phyloP scores from a whole-genome alignment of 805 yeast species.

The Zygoascus flipseniorum region DNA sequence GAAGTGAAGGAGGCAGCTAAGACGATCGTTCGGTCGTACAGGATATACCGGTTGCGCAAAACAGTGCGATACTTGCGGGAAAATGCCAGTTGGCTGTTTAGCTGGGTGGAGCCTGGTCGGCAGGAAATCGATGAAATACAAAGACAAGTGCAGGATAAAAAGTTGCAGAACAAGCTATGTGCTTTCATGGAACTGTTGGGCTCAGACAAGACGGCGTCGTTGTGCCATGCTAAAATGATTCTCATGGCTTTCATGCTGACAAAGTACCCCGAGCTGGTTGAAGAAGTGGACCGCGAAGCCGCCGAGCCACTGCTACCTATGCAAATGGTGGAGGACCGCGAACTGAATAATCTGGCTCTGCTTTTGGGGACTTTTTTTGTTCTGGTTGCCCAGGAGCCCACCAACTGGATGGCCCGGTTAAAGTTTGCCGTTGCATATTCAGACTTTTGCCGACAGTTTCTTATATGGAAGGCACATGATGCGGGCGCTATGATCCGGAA shows the following conservation, averaged over 20 bases:
- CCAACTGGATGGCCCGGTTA: slow-evolving; percentile 11
- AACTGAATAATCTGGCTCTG: slow-evolving; percentile 8
- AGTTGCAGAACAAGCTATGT: slow-evolving; percentile 5
- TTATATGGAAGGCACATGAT: slow-evolving; percentile 14
- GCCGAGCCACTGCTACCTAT: slow-evolving; percentile 16
- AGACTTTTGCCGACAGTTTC: slow-evolving; percentile 10
- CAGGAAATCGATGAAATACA: slow-evolving; percentile 7
- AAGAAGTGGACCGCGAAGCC: background rate
- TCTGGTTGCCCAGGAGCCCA: slow-evolving; percentile 12
- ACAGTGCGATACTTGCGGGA: slow-evolving; percentile 3
- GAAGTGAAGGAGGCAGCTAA: background rate
- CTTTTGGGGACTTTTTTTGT: slow-evolving; percentile 11
- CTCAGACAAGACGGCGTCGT: slow-evolving; percentile 10
- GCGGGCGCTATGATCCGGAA: slow-evolving; percentile 7
- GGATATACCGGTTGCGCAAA: slow-evolving; percentile 9
- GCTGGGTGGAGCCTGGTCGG: slow-evolving; percentile 6
- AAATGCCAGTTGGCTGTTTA: slow-evolving; percentile 15
- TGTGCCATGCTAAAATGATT: slow-evolving; percentile 16
- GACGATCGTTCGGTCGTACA: slow-evolving; percentile 12
- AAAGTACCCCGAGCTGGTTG: background rate
- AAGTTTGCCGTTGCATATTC: slow-evolving; percentile 14
- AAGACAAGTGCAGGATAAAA: slow-evolving; percentile 8
- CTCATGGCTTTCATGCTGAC: slow-evolving; percentile 16
- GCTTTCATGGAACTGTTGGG: slow-evolving; percentile 10
- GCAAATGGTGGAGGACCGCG: slow-evolving; percentile 14